A percentile compares a stretch with the other conserved stretches of the same genome.
Conservation (phyloP, 2,329 filamentous ascomycete species). For the Erysiphe neolycopersici region DNA sequence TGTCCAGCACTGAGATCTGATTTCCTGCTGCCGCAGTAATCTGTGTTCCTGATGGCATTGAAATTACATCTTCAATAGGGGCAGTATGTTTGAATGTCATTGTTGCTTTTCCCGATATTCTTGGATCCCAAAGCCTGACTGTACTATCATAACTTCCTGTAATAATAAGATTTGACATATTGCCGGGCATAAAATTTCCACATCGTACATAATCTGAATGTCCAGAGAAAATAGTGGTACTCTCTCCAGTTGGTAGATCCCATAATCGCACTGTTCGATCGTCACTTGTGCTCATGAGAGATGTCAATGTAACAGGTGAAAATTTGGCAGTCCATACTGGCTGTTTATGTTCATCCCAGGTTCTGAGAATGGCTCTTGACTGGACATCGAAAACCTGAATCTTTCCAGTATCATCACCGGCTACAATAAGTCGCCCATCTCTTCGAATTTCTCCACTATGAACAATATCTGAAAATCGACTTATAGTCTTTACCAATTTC, state of each 20-base stretch:
- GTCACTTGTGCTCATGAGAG: slow-evolving; percentile 70
- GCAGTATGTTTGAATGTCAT: slow-evolving; percentile 93
- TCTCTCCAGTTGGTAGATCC: slow-evolving; percentile 64
- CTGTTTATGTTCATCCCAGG: slow-evolving; percentile 84
- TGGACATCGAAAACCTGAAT: slow-evolving; percentile 89
- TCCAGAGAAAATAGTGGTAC: slow-evolving; percentile 53
- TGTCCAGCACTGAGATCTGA: slow-evolving; percentile 70
- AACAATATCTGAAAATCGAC: slow-evolving; percentile 74
- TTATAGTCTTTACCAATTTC: slow-evolving; percentile 81
- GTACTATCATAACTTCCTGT: slow-evolving; percentile 90
- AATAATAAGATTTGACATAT: slow-evolving; percentile 43
- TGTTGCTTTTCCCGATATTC: slow-evolving; percentile 40
- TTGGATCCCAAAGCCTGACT: slow-evolving; percentile 78
- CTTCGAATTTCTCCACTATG: slow-evolving; percentile 69
- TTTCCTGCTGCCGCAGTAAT: slow-evolving; percentile 66
- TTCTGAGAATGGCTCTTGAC: slow-evolving; percentile 77
- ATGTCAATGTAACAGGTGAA: slow-evolving; percentile 68
- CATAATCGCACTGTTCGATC: slow-evolving; percentile 81
- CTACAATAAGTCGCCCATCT: slow-evolving; percentile 71
- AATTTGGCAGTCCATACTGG: slow-evolving; percentile 81
- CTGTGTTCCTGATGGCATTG: slow-evolving; percentile 65
- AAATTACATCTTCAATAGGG: slow-evolving; percentile 66
- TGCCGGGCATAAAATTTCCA: slow-evolving; percentile 59
- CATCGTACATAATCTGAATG: slow-evolving; percentile 82
- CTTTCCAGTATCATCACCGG: slow-evolving; percentile 71